phyloP scores from a whole-genome alignment of 2,329 filamentous ascomycete species.

The Calonectria pauciramosa region DNA sequence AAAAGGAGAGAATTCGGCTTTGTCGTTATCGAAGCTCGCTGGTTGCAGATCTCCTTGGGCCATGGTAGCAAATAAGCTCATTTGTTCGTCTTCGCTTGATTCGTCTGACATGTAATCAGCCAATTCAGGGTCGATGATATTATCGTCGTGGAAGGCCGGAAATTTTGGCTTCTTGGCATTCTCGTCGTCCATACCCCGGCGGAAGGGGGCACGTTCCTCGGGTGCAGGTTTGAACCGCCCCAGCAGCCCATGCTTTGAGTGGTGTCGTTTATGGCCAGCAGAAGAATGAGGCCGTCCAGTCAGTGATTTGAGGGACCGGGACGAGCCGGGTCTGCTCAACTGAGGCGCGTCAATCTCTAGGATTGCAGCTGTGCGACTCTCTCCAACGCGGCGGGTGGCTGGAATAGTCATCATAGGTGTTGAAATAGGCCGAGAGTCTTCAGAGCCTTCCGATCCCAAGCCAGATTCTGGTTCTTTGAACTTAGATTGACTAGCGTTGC shows the following conservation, averaged over 20 bases:
- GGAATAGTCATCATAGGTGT: slow-evolving; percentile 81
- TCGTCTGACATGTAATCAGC: slow-evolving; percentile 97
- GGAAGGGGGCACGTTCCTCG: slow-evolving; percentile 91
- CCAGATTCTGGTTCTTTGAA: slow-evolving; percentile 56
- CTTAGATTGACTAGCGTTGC: slow-evolving; percentile 47
- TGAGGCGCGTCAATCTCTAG: slow-evolving; percentile 91
- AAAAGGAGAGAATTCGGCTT: slow-evolving; percentile 78
- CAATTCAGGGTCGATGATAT: slow-evolving; percentile 96
- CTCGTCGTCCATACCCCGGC: slow-evolving; percentile 78
- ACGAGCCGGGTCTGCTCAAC: slow-evolving; percentile 91
- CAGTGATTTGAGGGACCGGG: slow-evolving; percentile 85
- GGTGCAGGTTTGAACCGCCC: slow-evolving; percentile 78
- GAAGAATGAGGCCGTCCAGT: slow-evolving; percentile 82
- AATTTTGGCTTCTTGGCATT: slow-evolving; percentile 75
- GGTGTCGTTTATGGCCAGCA: slow-evolving; percentile 82
- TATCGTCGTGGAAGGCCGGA: slow-evolving; percentile 97
- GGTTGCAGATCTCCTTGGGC: slow-evolving; percentile 75
- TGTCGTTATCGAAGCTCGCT: slow-evolving; percentile 81
- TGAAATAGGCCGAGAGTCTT: slow-evolving; percentile 68
- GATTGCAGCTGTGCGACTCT: slow-evolving; percentile 87
- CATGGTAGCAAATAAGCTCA: slow-evolving; percentile 84
- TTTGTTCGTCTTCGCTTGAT: slow-evolving; percentile 92
- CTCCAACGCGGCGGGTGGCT: slow-evolving; percentile 74
- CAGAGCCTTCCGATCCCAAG: slow-evolving; percentile 57
- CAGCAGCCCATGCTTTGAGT: slow-evolving; percentile 88